Evolutionary conservation across 768 basidiomycete species (phyloP).

Genomic region (Termitomyces sp.): DNA sequence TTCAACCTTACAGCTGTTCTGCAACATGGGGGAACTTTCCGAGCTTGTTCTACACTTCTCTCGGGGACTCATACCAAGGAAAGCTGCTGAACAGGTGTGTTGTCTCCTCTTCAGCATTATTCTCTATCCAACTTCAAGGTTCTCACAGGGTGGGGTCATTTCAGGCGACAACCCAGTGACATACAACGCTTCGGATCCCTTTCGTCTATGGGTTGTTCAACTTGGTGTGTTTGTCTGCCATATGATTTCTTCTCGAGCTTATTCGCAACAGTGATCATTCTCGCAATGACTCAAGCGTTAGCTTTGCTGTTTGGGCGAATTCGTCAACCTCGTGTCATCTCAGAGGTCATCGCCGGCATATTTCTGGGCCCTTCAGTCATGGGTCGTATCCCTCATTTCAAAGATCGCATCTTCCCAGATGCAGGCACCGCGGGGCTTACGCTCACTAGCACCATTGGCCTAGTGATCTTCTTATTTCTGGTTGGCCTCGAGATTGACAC

Average conservation of each 20-base stretch:
- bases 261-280: constrained; percentile 62
- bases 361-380: constrained; percentile 74
- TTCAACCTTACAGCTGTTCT: constrained; percentile 1
- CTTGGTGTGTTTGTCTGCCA: constrained; percentile 40
- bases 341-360: constrained; percentile 89
- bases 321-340: constrained; percentile 86
- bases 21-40: constrained; percentile 44
- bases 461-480: constrained; percentile 79
- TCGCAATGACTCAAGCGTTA: constrained; percentile 71
- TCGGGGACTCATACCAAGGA: constrained; percentile 32
- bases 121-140: background rate
- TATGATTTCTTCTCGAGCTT: background rate
- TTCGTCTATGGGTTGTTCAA: constrained; percentile 75
- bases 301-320: constrained; percentile 59
- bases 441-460: constrained; percentile 71
- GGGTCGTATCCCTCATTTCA: constrained; percentile 76
- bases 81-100: constrained; percentile 43
- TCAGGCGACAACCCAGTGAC: constrained; percentile 63
- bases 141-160: constrained; percentile 66
- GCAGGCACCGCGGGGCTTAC: constrained; percentile 49
- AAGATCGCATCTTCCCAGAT: constrained; percentile 50
- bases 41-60: constrained; percentile 26
- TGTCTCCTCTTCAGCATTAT: background rate
- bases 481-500: constrained; percentile 83
- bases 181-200: constrained; percentile 61